A percentile compares a stretch with the other conserved stretches of the same genome.
Evolutionary conservation across 345 rosid species (phyloP).

Genomic region (Syzygium aqueum): DNA sequence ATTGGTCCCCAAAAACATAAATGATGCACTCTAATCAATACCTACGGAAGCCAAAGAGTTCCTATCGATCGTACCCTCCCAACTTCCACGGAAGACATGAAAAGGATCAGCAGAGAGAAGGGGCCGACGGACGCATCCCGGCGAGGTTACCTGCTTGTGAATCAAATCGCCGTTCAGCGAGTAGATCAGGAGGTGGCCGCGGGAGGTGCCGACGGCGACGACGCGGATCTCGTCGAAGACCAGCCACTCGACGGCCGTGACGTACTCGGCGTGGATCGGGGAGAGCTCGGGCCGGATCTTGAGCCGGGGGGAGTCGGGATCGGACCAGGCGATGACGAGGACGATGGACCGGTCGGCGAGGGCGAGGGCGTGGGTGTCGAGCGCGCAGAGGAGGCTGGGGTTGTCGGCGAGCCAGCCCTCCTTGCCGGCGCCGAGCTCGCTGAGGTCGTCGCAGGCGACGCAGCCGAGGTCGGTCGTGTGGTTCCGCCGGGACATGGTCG

Average conservation of each 20-base stretch:
- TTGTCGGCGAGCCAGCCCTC: slow-evolving; percentile 84
- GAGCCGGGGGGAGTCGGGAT: slow-evolving; percentile 41
- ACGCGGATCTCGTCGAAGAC: slow-evolving; percentile 66
- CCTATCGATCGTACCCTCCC: neutral
- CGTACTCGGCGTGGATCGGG: slow-evolving; percentile 64
- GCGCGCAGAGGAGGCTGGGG: slow-evolving; percentile 57
- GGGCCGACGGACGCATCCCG: neutral
- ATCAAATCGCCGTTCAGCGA: slow-evolving; percentile 60
- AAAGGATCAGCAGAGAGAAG: neutral
- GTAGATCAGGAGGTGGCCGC: slow-evolving; percentile 67
- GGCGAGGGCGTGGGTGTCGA: slow-evolving; percentile 64
- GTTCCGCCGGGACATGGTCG: slow-evolving; percentile 48
- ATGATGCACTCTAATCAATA: too few species aligned
- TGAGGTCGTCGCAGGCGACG: slow-evolving; percentile 72
- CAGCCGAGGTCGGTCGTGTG: slow-evolving; percentile 78
- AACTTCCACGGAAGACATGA: neutral
- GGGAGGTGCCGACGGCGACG: slow-evolving; percentile 70
- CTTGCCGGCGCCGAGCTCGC: slow-evolving; percentile 81
- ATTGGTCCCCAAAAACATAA: too few species aligned
- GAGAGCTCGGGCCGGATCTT: slow-evolving; percentile 88
- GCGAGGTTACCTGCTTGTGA: slow-evolving; percentile 58
- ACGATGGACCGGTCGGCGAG: slow-evolving; percentile 50
- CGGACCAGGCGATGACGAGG: slow-evolving; percentile 63
- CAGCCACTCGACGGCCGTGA: slow-evolving; percentile 78
- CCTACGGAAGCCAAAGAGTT: neutral